Evolutionary conservation across 805 yeast species (phyloP).

Genomic region (Metschnikowia sp.): DNA sequence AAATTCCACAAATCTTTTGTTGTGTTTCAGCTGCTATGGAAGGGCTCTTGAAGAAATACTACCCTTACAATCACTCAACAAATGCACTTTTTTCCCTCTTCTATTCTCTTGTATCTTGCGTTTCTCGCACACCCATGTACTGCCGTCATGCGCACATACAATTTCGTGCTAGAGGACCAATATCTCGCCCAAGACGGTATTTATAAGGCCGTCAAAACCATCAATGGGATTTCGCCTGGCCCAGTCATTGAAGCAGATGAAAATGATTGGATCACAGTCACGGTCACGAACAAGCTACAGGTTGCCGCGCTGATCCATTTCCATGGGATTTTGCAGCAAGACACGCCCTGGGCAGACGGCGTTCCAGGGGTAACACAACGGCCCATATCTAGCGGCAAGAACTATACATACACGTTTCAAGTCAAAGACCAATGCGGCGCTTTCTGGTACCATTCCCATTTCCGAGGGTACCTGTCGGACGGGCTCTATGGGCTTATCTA

Average conservation of each 20-base stretch:
- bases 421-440: conserved; percentile 43
- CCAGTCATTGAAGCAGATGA: conserved; percentile 40
- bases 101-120: neutral
- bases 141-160: neutral
- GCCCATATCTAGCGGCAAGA: conserved; percentile 42
- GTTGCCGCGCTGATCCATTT: conserved; percentile 47
- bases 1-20: no score
- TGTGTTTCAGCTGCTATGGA: neutral
- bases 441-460: conserved; percentile 56
- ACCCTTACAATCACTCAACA: neutral
- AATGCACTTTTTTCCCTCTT: neutral
- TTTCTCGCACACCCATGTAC: neutral
- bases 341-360: conserved; percentile 50
- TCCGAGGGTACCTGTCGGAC: conserved; percentile 43
- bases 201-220: conserved; percentile 28
- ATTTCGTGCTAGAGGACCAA: conserved; percentile 9
- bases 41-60: neutral
- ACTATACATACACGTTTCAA: conserved; percentile 42
- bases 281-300: conserved; percentile 36
- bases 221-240: conserved; percentile 50
- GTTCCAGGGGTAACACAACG: conserved; percentile 49
- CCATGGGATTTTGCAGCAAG: conserved; percentile 49
- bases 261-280: conserved; percentile 33
- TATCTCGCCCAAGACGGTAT: conserved; percentile 31
- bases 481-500: conserved; percentile 49